phyloP scores from a whole-genome alignment of 257 asterid species.

The Solanum virginianum region DNA sequence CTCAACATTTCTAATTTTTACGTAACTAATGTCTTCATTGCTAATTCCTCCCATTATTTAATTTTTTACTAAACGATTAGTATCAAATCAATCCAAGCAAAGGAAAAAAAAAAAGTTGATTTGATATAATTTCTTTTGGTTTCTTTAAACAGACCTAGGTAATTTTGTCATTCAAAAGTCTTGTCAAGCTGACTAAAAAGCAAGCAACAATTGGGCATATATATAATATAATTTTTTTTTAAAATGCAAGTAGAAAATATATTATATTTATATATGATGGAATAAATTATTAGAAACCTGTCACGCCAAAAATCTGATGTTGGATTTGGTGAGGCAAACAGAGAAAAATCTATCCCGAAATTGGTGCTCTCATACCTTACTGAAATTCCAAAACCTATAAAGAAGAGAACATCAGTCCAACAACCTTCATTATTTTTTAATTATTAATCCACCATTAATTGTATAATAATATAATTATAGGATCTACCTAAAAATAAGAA shows the following conservation, averaged over 20 bases:
- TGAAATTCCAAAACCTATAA: not conserved
- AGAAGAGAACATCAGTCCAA: not conserved
- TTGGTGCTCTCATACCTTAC: conserved; percentile 19
- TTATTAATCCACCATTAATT: conserved; percentile 1
- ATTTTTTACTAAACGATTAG: too few relatives aligned
- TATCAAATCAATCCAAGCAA: not conserved
- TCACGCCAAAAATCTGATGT: conserved; percentile 32
- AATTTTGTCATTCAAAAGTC: not conserved
- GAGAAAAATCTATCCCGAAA: conserved; percentile 9
- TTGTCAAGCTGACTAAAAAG: not conserved
- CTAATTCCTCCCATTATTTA: too few relatives aligned
- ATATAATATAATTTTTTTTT: not conserved
- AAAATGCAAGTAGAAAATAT: not conserved
- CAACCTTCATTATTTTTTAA: conserved; percentile 15
- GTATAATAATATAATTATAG: not conserved
- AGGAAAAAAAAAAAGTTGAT: not conserved
- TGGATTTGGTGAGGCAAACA: conserved; percentile 19
- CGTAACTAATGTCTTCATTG: too few relatives aligned
- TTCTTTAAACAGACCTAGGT: not conserved
- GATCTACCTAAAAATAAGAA: conserved; percentile 28
- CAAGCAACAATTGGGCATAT: not conserved
- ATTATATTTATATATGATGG: not conserved
- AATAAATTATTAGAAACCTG: not conserved
- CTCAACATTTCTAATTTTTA: rapidly evolving
- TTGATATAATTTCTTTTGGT: not conserved